These are phyloP conservation scores for Santalum album DNA, from an alignment of 164 flowering plant species.

Conservation along the genomic window DNA sequence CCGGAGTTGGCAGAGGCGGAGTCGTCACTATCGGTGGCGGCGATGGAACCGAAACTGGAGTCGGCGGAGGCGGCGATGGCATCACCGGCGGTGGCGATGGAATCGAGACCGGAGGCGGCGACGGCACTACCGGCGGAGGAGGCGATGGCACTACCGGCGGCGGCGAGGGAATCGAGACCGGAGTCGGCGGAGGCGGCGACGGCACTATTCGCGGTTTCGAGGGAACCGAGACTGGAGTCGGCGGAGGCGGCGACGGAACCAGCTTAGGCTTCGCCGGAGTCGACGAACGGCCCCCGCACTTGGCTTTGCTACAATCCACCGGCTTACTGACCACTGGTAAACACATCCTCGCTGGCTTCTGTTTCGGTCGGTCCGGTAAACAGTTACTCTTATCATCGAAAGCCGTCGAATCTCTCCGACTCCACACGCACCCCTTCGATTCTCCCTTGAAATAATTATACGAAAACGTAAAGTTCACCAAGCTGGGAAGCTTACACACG, in stretches of 20 bases:
- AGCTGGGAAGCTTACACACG: conserved; percentile 25
- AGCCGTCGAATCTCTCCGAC: not conserved
- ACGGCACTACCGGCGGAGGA: not conserved
- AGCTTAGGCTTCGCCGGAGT: not conserved
- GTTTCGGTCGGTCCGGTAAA: conserved; percentile 25
- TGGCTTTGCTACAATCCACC: conserved; percentile 32
- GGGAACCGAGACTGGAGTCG: not conserved
- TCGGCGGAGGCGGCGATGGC: not conserved
- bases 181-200: conserved; percentile 5
- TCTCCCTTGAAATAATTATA: conserved; percentile 32
- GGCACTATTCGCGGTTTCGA: conserved; percentile 3
- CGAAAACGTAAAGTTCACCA: conserved; percentile 33
- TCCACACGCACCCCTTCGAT: conserved; percentile 18
- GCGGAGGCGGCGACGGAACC: not conserved
- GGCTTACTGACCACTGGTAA: conserved; percentile 18
- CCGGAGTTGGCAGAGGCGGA: not conserved
- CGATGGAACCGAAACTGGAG: not conserved
- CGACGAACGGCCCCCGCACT: conserved; percentile 16
- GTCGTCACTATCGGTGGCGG: not conserved
- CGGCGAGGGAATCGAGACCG: not conserved
- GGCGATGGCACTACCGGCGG: not conserved
- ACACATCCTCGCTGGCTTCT: conserved; percentile 23
- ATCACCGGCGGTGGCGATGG: not conserved
- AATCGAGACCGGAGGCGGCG: not conserved
- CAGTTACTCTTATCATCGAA: conserved; percentile 30